phyloP scores from a whole-genome alignment of 495 filamentous ascomycete species.

The Aspergillus affinis region DNA sequence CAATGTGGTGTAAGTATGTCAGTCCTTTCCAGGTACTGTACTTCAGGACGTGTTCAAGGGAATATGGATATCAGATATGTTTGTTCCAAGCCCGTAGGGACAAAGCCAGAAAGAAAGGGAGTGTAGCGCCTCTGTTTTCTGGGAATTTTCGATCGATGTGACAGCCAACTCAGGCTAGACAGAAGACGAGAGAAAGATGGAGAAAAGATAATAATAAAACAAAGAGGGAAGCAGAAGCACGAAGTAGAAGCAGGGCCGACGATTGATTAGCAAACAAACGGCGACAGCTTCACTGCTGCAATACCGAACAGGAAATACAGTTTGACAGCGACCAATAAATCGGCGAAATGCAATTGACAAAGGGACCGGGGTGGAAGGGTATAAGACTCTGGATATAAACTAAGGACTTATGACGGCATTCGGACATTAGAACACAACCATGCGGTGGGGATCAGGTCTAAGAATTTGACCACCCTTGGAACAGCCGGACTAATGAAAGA shows the following conservation, averaged over 20 bases:
- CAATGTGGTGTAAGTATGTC: background rate
- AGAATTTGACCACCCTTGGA: background rate
- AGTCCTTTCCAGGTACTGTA: background rate
- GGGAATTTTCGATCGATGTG: background rate
- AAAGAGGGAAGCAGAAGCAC: conserved; percentile 1
- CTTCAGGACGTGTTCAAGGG: background rate
- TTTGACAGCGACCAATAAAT: background rate
- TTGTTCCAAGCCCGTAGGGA: background rate
- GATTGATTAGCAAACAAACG: conserved; percentile 17
- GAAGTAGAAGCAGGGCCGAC: background rate
- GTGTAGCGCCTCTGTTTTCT: background rate
- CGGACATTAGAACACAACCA: background rate
- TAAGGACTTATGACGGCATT: background rate
- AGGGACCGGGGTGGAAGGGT: conserved; percentile 13
- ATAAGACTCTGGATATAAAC: conserved; percentile 13
- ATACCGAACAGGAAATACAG: conserved; percentile 8
- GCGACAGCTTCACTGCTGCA: conserved; percentile 4
- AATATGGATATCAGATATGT: background rate
- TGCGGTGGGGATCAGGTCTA: conserved; percentile 1
- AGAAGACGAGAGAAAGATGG: background rate
- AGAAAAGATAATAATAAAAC: conserved; percentile 4
- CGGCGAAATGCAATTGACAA: conserved; percentile 8
- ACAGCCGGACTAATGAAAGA: background rate
- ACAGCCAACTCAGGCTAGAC: background rate
- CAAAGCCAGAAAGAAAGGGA: no score